A percentile compares a stretch with the other conserved stretches of the same genome.
Evolutionary conservation across 23 red algal genomes (phyloP).

Genomic region (Gracilaria gracilis): DNA sequence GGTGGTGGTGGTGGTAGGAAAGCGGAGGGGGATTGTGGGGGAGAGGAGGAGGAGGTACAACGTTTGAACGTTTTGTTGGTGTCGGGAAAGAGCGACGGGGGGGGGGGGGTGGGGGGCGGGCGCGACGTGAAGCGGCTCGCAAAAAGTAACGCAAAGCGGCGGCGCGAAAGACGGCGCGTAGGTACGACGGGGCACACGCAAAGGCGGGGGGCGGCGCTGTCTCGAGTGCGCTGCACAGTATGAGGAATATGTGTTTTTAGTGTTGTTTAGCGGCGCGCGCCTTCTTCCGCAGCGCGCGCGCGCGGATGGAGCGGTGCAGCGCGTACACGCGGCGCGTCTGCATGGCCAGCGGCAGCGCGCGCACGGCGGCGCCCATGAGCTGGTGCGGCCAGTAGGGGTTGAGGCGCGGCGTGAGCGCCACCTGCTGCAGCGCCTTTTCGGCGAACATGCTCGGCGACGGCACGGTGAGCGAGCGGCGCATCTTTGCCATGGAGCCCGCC

Average conservation of each 20-base stretch:
- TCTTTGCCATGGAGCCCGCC: slow-evolving; percentile 92
- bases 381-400: slow-evolving; percentile 90
- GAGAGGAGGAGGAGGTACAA: too few species aligned
- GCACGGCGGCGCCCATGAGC: slow-evolving; percentile 57
- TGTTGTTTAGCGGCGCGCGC: slow-evolving; percentile 49
- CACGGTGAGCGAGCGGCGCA: slow-evolving; percentile 74
- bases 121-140: not conserved
- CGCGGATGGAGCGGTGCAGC: slow-evolving; percentile 76
- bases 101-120: not conserved
- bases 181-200: not conserved
- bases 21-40: too few species aligned
- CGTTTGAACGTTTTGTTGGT: too few species aligned
- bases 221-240: too few species aligned
- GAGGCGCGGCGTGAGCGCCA: slow-evolving; percentile 53
- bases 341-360: slow-evolving; percentile 43
- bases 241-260: not conserved
- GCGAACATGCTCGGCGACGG: slow-evolving; percentile 78
- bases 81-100: not conserved
- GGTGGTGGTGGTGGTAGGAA: not conserved
- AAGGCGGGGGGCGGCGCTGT: not conserved
- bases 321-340: slow-evolving; percentile 72
- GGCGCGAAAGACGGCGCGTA: not conserved
- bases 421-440: slow-evolving; percentile 47
- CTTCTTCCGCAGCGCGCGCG: slow-evolving; percentile 80
- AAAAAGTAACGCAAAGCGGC: not conserved